Percentiles rank a stretch among this genome's conserved stretches.
phyloP scores from a whole-genome alignment of 192 early-diverging fungal genomes.

The Diversispora epigaea region DNA sequence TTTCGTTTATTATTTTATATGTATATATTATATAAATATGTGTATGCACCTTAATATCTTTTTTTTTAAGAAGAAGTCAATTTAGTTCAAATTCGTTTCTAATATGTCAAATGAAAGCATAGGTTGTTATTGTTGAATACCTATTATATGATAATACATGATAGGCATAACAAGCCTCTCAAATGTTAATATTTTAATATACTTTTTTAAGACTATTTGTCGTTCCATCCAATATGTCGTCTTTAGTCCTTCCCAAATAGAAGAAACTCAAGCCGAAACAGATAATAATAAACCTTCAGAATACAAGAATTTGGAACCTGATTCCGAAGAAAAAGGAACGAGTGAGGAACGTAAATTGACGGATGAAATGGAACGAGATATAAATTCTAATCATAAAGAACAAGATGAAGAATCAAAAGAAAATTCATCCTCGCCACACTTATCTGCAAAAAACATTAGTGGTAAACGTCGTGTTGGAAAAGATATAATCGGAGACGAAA shows the following conservation, averaged over 20 bases:
- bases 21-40: too few relatives aligned
- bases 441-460: not conserved
- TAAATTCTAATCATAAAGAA: not conserved
- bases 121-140: not conserved
- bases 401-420: not conserved
- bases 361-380: not conserved
- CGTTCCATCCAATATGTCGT: constrained; percentile 1
- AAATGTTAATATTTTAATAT: constrained; percentile 7
- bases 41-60: too few relatives aligned
- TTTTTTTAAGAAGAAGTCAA: too few relatives aligned
- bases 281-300: not conserved
- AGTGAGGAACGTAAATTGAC: not conserved
- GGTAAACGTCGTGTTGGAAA: constrained; percentile 5
- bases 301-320: not conserved
- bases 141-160: not conserved
- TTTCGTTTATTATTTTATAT: too few relatives aligned
- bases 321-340: not conserved
- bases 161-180: constrained; percentile 7
- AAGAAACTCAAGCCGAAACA: not conserved
- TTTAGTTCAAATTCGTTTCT: too few relatives aligned
- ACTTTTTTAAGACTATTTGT: constrained; percentile 19
- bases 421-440: not conserved
- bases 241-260: constrained; percentile 1
- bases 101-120: not conserved
- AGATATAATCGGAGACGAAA: constrained; percentile 1